Conservation (phyloP, 1,139 yeast species). For the Saccharomyces hybrid region DNA sequence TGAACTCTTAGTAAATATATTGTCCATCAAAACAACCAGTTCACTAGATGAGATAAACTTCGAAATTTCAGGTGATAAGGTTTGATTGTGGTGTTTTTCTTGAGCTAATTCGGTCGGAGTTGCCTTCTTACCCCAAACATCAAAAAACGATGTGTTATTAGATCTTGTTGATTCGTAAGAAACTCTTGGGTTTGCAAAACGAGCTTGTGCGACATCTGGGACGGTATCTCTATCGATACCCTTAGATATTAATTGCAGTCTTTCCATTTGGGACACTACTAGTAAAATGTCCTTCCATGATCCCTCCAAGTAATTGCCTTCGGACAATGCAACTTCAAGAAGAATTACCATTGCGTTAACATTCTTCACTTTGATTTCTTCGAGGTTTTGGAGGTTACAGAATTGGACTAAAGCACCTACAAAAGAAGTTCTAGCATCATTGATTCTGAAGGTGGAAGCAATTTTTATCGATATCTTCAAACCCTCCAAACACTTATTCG, state of each 20-base stretch:
- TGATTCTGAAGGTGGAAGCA: conserved; percentile 76
- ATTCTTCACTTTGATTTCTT: conserved; percentile 73
- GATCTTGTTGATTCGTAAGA: conserved; percentile 50
- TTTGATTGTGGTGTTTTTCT: conserved; percentile 44
- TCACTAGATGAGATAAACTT: conserved; percentile 64
- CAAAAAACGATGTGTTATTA: conserved; percentile 32
- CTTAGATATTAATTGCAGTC: conserved; percentile 79
- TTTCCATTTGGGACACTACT: conserved; percentile 82
- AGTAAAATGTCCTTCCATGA: conserved; percentile 84
- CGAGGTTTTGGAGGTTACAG: conserved; percentile 69
- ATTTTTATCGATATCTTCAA: conserved; percentile 74
- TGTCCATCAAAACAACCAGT: conserved; percentile 77
- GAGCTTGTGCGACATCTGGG: conserved; percentile 79
- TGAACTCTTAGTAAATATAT: conserved; percentile 77
- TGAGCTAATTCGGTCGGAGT: conserved; percentile 43
- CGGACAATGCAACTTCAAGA: conserved; percentile 71
- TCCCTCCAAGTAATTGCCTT: conserved; percentile 60
- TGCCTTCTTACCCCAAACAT: conserved; percentile 38
- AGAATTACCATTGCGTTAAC: conserved; percentile 71
- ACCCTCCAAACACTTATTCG: conserved; percentile 75
- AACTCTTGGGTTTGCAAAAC: conserved; percentile 40
- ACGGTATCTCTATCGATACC: conserved; percentile 80
- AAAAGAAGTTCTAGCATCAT: conserved; percentile 81
- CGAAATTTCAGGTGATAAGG: conserved; percentile 47
- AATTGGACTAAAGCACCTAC: conserved; percentile 86